Evolutionary conservation across 2,329 filamentous ascomycete species (phyloP), one percentile per base, ranked within the genome.

Genomic region (Tolypocladium nubicola): DNA sequence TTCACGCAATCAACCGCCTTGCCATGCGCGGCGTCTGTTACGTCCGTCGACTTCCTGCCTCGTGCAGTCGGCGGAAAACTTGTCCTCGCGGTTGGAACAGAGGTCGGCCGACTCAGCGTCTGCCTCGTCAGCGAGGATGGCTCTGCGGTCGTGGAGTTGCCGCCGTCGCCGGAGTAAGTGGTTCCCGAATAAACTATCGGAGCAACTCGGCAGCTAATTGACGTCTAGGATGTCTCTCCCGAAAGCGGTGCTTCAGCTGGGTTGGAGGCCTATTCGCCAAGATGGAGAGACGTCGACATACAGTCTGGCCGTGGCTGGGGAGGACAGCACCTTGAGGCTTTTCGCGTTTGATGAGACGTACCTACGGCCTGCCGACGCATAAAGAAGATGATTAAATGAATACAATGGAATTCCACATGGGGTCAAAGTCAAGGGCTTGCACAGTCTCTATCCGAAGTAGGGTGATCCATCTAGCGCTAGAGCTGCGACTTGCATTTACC

Each of bases 41-140:
- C 88, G 0, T 85, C 89, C 0, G 76, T 93, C 33, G 86, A 88
- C 63, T 88, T 91, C 66, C 68, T 84, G 39, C 65, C 71, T 16
- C 67, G 69, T 41, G 23, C 57, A 9, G 62, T 71, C 14, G 63
- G 68, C 19, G 65, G 64, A 57, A 65, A 63, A 45, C 58, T 68
- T 14, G 68, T 81, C 26, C 71, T 87, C 1, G 83, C 83, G 0
- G 72, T 83, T 1, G 84, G 84, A 26, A 84, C 79, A 0, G 84
- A 87, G 63, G 70, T 72, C 3, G 82, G 82, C 4, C 73, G 67
- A 56, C 60, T 84, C 7, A 74, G 71, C 54, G 63, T 82, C 43
- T 70, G 75, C 47, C 62, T 66, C 14, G 63, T 83, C n/a, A 70
- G 70, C 53, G 60, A 70, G 26, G 70, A 72, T 11, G 70, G 71